A percentile compares a stretch with the other conserved stretches of the same genome.
Conservation (phyloP, 2,329 filamentous ascomycete genomes). For the Botrytis tulipae region DNA sequence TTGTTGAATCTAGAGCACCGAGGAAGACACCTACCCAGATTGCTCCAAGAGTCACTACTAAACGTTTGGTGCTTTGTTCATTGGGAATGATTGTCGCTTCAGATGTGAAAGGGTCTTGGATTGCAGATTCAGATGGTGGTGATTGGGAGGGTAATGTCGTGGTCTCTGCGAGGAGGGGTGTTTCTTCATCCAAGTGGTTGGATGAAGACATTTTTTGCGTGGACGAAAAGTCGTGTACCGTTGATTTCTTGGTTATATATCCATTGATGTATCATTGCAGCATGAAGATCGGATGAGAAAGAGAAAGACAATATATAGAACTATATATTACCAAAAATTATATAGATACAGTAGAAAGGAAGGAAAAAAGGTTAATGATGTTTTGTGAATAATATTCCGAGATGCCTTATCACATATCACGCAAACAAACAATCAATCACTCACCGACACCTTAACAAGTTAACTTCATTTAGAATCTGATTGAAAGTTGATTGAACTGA, state of each 20-base stretch:
- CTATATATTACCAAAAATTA: neutral
- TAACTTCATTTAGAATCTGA: neutral
- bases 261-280: neutral
- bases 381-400: neutral
- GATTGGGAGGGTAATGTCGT: neutral
- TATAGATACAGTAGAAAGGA: neutral
- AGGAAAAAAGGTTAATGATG: neutral
- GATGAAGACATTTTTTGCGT: neutral
- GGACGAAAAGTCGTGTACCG: neutral
- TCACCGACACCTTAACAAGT: neutral
- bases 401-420: neutral
- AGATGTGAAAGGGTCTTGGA: conserved; percentile 10
- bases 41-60: conserved; percentile 55
- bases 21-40: conserved; percentile 62
- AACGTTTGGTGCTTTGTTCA: conserved; percentile 48
- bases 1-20: conserved; percentile 69
- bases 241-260: neutral
- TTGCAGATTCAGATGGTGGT: neutral
- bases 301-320: neutral
- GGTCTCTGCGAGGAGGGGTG: conserved; percentile 32
- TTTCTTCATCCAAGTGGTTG: conserved; percentile 32
- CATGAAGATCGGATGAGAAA: neutral
- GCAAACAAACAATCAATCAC: neutral
- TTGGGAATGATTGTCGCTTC: conserved; percentile 45
- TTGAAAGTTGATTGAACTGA: neutral